Conservation (phyloP, 345 rosid genomes). For the Eucalyptus melliodora region DNA sequence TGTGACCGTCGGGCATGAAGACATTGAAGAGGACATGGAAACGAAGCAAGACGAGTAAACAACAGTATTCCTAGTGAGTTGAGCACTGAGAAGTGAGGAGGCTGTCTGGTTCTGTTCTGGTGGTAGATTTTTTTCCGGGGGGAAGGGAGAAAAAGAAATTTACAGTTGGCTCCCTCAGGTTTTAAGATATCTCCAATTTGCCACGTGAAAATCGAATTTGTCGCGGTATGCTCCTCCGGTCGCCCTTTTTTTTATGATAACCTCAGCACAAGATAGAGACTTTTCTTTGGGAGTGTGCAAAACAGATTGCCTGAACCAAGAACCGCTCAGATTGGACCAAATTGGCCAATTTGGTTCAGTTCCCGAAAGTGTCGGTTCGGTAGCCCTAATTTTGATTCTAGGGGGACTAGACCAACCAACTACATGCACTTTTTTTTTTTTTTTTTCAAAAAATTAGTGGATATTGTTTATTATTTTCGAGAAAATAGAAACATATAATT, state of each 20-base stretch:
- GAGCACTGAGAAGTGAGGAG: neutral
- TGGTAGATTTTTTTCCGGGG: neutral
- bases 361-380: accelerated
- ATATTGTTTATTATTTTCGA: too few relatives aligned
- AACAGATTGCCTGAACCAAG: accelerated
- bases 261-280: neutral
- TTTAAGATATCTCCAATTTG: neutral
- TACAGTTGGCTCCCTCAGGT: neutral
- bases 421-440: too few relatives aligned
- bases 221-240: neutral
- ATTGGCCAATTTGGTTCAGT: accelerated
- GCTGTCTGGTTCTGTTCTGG: neutral
- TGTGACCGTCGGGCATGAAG: neutral
- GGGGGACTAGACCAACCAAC: too few relatives aligned
- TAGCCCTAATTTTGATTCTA: too few relatives aligned
- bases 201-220: neutral
- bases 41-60: neutral
- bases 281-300: too few relatives aligned
- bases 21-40: neutral
- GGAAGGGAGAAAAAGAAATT: neutral
- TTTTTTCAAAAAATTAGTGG: too few relatives aligned
- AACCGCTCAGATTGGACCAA: accelerated
- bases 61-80: neutral
- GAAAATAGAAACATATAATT: too few relatives aligned
- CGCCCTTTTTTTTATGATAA: neutral